A percentile compares a stretch with the other conserved stretches of the same genome.
These are phyloP conservation scores for Spinellus fusiger DNA, from an alignment of 192 early-diverging fungal species.

Conservation along the genomic window DNA sequence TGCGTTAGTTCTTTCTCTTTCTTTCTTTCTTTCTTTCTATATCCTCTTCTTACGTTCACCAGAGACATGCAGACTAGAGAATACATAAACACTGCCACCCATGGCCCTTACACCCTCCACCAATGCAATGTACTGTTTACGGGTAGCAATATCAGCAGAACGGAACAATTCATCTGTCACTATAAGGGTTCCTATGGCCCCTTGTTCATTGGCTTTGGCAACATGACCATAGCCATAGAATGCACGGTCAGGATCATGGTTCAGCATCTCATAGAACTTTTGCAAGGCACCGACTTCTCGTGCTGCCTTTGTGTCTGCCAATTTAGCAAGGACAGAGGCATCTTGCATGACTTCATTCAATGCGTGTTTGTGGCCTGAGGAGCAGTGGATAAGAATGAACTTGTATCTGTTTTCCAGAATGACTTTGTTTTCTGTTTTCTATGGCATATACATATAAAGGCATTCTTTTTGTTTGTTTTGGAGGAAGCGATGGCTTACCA, in stretches of 20 bases:
- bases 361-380: constrained; percentile 96
- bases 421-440: constrained; percentile 74
- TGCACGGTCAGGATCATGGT: constrained; percentile 81
- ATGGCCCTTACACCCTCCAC: constrained; percentile 73
- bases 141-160: constrained; percentile 76
- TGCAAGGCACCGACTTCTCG: constrained; percentile 78
- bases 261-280: constrained; percentile 86
- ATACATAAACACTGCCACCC: constrained; percentile 79
- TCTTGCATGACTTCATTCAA: constrained; percentile 90
- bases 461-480: neutral
- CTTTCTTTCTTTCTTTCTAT: no score
- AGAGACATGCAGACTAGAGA: constrained; percentile 90
- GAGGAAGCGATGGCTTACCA: constrained; percentile 35
- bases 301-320: constrained; percentile 91
- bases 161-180: constrained; percentile 92
- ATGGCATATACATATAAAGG: neutral
- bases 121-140: constrained; percentile 80
- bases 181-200: constrained; percentile 83
- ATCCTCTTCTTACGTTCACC: constrained; percentile 77
- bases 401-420: constrained; percentile 84
- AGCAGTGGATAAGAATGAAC: constrained; percentile 86
- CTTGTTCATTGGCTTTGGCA: constrained; percentile 71
- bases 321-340: constrained; percentile 63
- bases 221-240: constrained; percentile 93
- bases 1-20: neutral